Evolutionary conservation across 1,139 yeast genomes (phyloP), one percentile per base, ranked within the genome.

Genomic region (Debaryomycetaceae sp.): DNA sequence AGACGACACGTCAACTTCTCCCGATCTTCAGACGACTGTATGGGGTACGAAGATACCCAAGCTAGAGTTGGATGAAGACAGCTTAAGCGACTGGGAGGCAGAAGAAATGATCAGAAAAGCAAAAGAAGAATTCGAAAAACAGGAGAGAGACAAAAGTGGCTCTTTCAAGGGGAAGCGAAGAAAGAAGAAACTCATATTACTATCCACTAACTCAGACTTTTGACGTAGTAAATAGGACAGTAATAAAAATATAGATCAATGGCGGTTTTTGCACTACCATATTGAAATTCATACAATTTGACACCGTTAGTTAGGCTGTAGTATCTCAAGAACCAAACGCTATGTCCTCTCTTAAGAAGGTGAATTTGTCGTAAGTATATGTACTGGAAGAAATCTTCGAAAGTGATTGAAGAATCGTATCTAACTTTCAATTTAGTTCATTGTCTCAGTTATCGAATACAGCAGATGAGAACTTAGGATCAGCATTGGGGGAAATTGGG

Each of bases 21-120:
- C 20, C 6, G 42, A 24, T 5, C 58, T 55, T 46, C 54, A 61
- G 40, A 75, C 79, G 4, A 75, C 85, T 1, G 76, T 81, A 2
- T 82, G 87, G 87, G 87, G 87, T 0, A 80, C 85, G 0, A 67
- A 63, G 46, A 77, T 81, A 6, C 77, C 76, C 6, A 73, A 71
- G 46, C 56, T 70, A 1, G 76, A 75, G 36, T 58, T 50, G 6
- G 50, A 42, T 0, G 61, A 59, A 14, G 59, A 56, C 11, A 67
- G 62, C 34, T 67, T 62, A n/a, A 71, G 66, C 34, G 76, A 69
- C 40, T 65, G 73, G 70, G 72, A 70, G 40, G 70, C 78, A 2
- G 75, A 73, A 42, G 84, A 79, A 51, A 66, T 77, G 69, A 67
- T 78, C 38, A 61, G 80, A 31, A 70, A 65, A 48, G 78, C 80